These are phyloP conservation scores for Phytopythium delawarense DNA, from an alignment of 352 stramenopile species.

Conservation along the genomic window DNA sequence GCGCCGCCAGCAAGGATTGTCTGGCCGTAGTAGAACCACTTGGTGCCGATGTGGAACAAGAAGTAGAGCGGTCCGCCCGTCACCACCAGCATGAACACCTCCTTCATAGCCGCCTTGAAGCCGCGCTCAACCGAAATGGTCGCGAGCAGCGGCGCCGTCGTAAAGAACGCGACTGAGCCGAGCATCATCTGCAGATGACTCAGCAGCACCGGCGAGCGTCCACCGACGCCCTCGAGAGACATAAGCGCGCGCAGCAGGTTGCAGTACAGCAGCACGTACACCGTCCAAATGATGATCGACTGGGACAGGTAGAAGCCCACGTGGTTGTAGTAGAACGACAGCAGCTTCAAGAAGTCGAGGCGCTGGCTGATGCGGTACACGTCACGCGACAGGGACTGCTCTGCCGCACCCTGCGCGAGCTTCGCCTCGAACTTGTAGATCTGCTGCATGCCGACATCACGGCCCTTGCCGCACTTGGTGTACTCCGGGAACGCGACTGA, in stretches of 20 bases:
- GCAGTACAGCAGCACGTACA: slow-evolving; percentile 97
- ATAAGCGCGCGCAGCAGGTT: slow-evolving; percentile 93
- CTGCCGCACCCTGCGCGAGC: slow-evolving; percentile 94
- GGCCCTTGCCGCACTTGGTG: slow-evolving; percentile 97
- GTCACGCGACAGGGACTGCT: slow-evolving; percentile 98
- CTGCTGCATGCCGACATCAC: slow-evolving; percentile 99
- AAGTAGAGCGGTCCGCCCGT: slow-evolving; percentile 98
- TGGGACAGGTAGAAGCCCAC: slow-evolving; percentile 98
- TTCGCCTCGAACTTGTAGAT: slow-evolving; percentile 99
- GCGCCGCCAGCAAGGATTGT: slow-evolving; percentile 97
- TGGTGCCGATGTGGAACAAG: slow-evolving; percentile 99
- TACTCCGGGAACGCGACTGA: slow-evolving; percentile 98
- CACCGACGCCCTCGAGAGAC: slow-evolving; percentile 90
- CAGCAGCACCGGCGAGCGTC: slow-evolving; percentile 90
- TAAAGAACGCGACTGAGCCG: slow-evolving; percentile 95
- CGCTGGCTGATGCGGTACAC: slow-evolving; percentile 96
- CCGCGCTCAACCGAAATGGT: slow-evolving; percentile 98
- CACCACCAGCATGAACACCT: slow-evolving; percentile 95
- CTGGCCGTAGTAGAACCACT: slow-evolving; percentile 99
- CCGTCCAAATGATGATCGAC: slow-evolving; percentile 96
- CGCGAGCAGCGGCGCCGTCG: slow-evolving; percentile 95
- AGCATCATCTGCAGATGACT: slow-evolving; percentile 96
- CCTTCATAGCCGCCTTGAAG: slow-evolving; percentile 92
- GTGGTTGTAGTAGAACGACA: slow-evolving; percentile 99
- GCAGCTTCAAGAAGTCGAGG: slow-evolving; percentile 97